These are phyloP conservation scores for Phytopythium ostracodes DNA, from an alignment of 352 stramenopile species.

Conservation along the genomic window DNA sequence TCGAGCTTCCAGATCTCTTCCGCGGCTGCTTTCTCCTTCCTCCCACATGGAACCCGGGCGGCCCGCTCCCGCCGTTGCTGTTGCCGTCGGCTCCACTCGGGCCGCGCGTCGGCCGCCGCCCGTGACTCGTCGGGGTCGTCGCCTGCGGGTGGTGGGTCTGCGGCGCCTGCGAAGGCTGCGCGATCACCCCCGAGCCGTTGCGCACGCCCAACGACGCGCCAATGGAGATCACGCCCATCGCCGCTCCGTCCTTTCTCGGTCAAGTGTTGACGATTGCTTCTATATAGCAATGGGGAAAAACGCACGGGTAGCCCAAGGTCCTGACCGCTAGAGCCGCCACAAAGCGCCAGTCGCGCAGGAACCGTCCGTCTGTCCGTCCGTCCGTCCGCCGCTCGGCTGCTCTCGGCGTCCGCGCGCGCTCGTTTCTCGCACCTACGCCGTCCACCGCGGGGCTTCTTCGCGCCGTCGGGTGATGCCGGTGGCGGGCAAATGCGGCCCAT, in stretches of 20 bases:
- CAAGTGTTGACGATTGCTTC: not conserved
- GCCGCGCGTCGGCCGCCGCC: not conserved
- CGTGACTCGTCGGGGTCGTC: slow-evolving; percentile 1
- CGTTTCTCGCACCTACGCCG: not conserved
- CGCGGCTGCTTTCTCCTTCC: slow-evolving; percentile 17
- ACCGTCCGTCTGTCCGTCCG: not conserved
- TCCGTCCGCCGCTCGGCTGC: not conserved
- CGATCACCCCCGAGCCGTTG: slow-evolving; percentile 8
- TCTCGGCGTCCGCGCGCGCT: not conserved
- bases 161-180: slow-evolving; percentile 2
- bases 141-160: not conserved
- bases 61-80: not conserved
- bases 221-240: slow-evolving; percentile 79
- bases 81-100: not conserved
- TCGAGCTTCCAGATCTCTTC: slow-evolving; percentile 13
- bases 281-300: no score
- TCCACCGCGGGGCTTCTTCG: not conserved
- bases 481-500: not conserved
- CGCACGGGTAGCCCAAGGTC: no score
- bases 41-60: slow-evolving; percentile 1
- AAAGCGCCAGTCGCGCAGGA: no score
- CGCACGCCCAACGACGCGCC: slow-evolving; percentile 72
- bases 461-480: not conserved
- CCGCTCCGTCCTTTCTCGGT: not conserved
- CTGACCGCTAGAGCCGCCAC: no score